phyloP scores from a whole-genome alignment of 2,329 filamentous ascomycete species.

The Zymoseptoria pseudotritici region DNA sequence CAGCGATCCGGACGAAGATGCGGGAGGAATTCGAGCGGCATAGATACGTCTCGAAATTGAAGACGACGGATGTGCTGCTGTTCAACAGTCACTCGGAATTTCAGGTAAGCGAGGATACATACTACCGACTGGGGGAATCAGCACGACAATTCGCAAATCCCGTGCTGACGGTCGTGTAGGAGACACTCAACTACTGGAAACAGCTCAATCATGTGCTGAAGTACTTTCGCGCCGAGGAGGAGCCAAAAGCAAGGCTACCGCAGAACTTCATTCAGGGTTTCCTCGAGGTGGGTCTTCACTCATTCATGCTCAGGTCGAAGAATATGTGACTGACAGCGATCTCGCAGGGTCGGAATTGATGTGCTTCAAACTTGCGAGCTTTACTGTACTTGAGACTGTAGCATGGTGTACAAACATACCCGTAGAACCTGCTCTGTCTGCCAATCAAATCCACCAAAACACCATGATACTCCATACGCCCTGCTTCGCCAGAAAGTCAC shows the following conservation, averaged over 20 bases:
- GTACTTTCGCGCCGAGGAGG: constrained; percentile 88
- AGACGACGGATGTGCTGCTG: constrained; percentile 79
- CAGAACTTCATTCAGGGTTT: constrained; percentile 90
- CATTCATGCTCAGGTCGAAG: not conserved
- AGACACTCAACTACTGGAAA: constrained; percentile 99
- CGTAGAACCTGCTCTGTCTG: constrained; percentile 6
- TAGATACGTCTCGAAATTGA: constrained; percentile 83
- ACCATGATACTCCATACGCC: not conserved
- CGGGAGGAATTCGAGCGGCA: constrained; percentile 95
- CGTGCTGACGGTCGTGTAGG: constrained; percentile 45
- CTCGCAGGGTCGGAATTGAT: constrained; percentile 21
- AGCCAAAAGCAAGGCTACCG: constrained; percentile 66
- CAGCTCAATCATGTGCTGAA: constrained; percentile 92
- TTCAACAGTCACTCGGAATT: constrained; percentile 89
- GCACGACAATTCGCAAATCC: not conserved
- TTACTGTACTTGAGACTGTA: not conserved
- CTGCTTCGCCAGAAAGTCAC: not conserved
- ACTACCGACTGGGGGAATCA: not conserved
- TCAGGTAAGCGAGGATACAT: constrained; percentile 56
- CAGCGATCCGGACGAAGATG: constrained; percentile 83
- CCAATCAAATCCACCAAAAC: not conserved
- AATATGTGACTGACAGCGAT: constrained; percentile 2
- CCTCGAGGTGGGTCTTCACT: constrained; percentile 63
- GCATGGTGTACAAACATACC: constrained; percentile 24
- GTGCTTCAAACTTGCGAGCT: not conserved